Evolutionary conservation across 2,329 filamentous ascomycete genomes (phyloP), one percentile per base, ranked within the genome.

Genomic region (Phaeosphaeriaceae sp.): DNA sequence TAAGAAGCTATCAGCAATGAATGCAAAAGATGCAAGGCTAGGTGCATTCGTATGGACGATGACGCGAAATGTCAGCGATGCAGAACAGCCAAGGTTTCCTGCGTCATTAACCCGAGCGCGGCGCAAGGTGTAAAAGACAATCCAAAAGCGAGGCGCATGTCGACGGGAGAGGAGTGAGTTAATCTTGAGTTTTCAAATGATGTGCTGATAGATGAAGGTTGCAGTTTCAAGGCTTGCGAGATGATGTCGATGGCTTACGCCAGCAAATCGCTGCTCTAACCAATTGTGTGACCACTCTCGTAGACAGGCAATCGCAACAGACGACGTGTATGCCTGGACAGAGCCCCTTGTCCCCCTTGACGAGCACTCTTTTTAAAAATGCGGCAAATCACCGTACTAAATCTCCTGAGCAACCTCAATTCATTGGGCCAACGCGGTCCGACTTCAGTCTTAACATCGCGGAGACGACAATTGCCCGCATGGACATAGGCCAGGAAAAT

Each of bases 381-480:
- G 8, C 32, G 5, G 23, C n/a, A 11, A 15, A 22, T 11, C 35
- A 28, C 1, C 35, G 35, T 7, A 24, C 22, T 15, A 23, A 17
- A 19, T n/a, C 40, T 17, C 40, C 50, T 13, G 35, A 40, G 35
- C 50, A 67, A 50, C 64, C 66, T 49, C 62, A 66, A 22, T 69
- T 69, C 46, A 49, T 66, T 11, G 66, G 66, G 1, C 66, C 66
- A 21, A 69, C 66, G 2, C 63, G 65, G 23, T 63, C 66, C 15
- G 65, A 59, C 1, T 67, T 67, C 42, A 66, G 66, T 19, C 59
- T 69, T n/a, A 63, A 62, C 22, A 64, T 69, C n/a, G 64, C 66
- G 2, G 65, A 69, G 43, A 56, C 60, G 3, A 62, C 66, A 1
- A 56, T 69, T 5, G 55, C 57, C 30, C 59, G 56, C 8, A 64